A percentile compares a stretch with the other conserved stretches of the same genome.
Conservation (phyloP, 768 basidiomycete species). For the Rhizopogon sp. region DNA sequence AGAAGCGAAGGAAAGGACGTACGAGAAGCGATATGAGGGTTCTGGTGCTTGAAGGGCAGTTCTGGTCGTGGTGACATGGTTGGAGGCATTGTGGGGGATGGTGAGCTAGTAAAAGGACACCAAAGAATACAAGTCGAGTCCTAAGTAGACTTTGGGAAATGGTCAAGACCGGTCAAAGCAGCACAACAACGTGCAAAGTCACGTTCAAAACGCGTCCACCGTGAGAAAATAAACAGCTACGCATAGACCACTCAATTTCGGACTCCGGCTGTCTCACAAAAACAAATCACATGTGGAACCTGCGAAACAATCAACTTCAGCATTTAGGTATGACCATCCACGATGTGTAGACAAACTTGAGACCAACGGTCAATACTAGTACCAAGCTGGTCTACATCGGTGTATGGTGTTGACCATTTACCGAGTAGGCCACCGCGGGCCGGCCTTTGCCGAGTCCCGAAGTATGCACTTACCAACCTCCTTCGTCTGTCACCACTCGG, state of each 20-base stretch:
- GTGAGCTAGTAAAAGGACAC: neutral
- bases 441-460: no score
- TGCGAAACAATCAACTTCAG: no score
- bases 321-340: no score
- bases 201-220: conserved; percentile 30
- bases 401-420: no score
- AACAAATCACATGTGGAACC: no score
- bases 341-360: no score
- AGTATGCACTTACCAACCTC: no score
- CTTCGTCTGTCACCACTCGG: no score
- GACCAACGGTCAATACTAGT: no score
- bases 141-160: conserved; percentile 3
- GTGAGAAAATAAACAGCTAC: conserved; percentile 25
- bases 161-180: no score
- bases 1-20: conserved; percentile 11
- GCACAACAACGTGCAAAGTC: conserved; percentile 13
- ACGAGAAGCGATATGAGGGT: conserved; percentile 45
- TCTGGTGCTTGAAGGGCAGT: conserved; percentile 47
- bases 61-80: conserved; percentile 42
- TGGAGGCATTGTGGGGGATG: neutral
- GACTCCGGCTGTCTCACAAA: conserved; percentile 17
- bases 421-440: no score
- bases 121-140: neutral
- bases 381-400: no score
- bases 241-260: conserved; percentile 14